phyloP scores from a whole-genome alignment of 2,329 filamentous ascomycete genomes.

The Aspergillus oerlinghausenensis region DNA sequence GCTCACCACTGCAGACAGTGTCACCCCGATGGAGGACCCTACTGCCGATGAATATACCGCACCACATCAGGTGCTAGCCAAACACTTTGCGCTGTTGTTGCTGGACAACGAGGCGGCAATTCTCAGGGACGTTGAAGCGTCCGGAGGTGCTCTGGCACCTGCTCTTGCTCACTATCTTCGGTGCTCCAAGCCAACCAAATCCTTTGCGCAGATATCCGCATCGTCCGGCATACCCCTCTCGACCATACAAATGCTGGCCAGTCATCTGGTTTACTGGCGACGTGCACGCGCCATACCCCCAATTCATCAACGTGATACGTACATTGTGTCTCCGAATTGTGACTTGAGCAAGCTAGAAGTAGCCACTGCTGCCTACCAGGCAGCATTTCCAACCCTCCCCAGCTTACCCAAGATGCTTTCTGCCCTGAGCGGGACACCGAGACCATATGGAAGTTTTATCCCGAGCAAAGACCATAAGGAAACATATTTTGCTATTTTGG shows the following conservation, averaged over 20 bases:
- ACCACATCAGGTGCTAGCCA: constrained; percentile 61
- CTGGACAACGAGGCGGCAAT: constrained; percentile 79
- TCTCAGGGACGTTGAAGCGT: constrained; percentile 62
- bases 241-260: constrained; percentile 81
- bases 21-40: constrained; percentile 64
- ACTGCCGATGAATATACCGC: constrained; percentile 53
- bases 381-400: constrained; percentile 76
- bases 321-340: constrained; percentile 87
- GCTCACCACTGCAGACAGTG: constrained; percentile 80
- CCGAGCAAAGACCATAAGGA: constrained; percentile 83
- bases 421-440: constrained; percentile 71
- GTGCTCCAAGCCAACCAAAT: constrained; percentile 57
- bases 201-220: constrained; percentile 66
- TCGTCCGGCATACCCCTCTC: constrained; percentile 63
- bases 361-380: constrained; percentile 68
- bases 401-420: constrained; percentile 83
- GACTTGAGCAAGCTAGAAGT: constrained; percentile 66
- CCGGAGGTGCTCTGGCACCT: constrained; percentile 69
- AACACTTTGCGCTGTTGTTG: constrained; percentile 80
- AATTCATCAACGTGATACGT: constrained; percentile 81
- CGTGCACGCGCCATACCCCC: constrained; percentile 88
- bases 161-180: constrained; percentile 71
- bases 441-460: constrained; percentile 77
- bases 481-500: constrained; percentile 83
- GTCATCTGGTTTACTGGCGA: constrained; percentile 94